A percentile compares a stretch with the other conserved stretches of the same genome.
phyloP scores from a whole-genome alignment of 257 asterid species.

The Vinca minor region DNA sequence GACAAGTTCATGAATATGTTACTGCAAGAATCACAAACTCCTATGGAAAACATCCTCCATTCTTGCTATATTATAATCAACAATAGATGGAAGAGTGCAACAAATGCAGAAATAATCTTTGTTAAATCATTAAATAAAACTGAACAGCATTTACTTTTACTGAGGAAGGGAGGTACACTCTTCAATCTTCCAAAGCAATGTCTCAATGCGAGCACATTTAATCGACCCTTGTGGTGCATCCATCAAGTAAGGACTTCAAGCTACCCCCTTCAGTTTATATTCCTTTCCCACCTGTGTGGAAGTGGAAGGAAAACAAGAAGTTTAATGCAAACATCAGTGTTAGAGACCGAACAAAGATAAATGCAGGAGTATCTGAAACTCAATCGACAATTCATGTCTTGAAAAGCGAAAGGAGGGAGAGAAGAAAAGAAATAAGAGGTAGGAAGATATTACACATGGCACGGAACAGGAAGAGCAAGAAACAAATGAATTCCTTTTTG shows the following conservation, averaged over 20 bases:
- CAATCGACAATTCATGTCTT: neutral
- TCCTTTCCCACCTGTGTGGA: neutral
- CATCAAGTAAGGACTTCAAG: neutral
- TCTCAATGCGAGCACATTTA: neutral
- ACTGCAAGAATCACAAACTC: too few species aligned
- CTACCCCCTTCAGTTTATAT: neutral
- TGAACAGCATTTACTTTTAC: neutral
- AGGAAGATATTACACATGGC: neutral
- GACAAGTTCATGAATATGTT: too few species aligned
- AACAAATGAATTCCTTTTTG: neutral
- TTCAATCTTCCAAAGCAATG: neutral
- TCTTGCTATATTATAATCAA: neutral
- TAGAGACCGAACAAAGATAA: neutral
- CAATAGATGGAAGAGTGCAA: too few species aligned
- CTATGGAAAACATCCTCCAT: too few species aligned
- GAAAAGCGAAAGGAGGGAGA: neutral
- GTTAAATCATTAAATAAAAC: neutral
- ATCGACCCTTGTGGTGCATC: neutral
- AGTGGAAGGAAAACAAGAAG: neutral
- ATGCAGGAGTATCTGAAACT: neutral
- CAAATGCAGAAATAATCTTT: too few species aligned
- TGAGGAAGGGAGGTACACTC: neutral
- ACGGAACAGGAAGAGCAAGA: neutral
- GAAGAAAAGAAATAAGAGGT: neutral
- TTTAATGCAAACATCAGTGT: neutral